phyloP scores from a whole-genome alignment of 2,329 filamentous ascomycete genomes.

The Xylaria sp. region DNA sequence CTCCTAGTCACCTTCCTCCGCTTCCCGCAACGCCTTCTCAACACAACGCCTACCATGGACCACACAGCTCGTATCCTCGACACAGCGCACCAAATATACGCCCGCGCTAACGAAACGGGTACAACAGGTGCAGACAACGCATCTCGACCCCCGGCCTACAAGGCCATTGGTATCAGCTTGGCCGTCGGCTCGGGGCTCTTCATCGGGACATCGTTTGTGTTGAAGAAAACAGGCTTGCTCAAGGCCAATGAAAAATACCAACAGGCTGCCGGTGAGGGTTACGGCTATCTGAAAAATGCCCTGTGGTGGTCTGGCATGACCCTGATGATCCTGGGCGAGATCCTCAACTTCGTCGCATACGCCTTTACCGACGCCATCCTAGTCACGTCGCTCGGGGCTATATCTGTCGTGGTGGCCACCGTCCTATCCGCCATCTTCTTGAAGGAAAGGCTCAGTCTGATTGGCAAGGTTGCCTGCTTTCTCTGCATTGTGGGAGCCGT shows the following conservation, averaged over 20 bases:
- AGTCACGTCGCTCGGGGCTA: slow-evolving; percentile 89
- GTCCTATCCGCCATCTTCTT: slow-evolving; percentile 93
- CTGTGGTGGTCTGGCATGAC: slow-evolving; percentile 98
- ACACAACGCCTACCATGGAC: slow-evolving; percentile 50
- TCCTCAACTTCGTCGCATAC: slow-evolving; percentile 97
- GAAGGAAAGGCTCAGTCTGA: slow-evolving; percentile 93
- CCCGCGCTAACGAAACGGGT: slow-evolving; percentile 55
- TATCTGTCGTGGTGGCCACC: slow-evolving; percentile 92
- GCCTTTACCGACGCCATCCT: slow-evolving; percentile 96
- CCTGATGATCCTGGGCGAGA: slow-evolving; percentile 95
- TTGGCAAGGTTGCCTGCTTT: slow-evolving; percentile 96
- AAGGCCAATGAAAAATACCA: slow-evolving; percentile 97
- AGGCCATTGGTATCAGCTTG: slow-evolving; percentile 85
- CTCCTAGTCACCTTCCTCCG: neutral
- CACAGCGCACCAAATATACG: slow-evolving; percentile 53
- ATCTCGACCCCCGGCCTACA: slow-evolving; percentile 70
- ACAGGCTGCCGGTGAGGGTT: slow-evolving; percentile 94
- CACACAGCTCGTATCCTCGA: slow-evolving; percentile 51
- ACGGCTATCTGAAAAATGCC: slow-evolving; percentile 93
- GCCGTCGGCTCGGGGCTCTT: slow-evolving; percentile 90
- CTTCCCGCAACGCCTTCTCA: neutral
- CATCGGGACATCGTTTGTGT: slow-evolving; percentile 92
- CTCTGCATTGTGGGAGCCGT: slow-evolving; percentile 93
- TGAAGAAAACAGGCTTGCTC: slow-evolving; percentile 93
- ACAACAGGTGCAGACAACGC: slow-evolving; percentile 45